Base-by-base conservation (phyloP, 2,329 filamentous ascomycete species). In the Aquanectria penicillioides region DNA sequence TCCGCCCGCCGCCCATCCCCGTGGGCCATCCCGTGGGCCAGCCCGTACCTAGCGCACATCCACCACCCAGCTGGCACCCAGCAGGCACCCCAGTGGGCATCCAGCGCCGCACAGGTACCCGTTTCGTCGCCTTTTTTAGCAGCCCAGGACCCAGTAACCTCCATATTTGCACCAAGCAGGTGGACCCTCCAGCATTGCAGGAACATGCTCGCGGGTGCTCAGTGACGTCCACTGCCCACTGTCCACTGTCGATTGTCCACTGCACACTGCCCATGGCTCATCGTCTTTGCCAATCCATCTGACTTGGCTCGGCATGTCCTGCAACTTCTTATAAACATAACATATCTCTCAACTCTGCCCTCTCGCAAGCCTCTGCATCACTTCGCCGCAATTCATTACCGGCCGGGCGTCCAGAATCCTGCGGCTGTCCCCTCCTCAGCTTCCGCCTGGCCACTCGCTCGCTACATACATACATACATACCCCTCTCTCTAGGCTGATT, bases 371-470 rank as follows among this genome's bases (percentile, higher is more conserved):
- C 20, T 17, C 15, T 22, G 20, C 34, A 6, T 25, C 6, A 26
- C n/a, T 22, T 7, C 40, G 15, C 25, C 17, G 17, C 38, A n/a
- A n/a, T n/a, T n/a, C 33, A 46, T 12, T 18, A 47, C 26, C 41
- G 54, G 54, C 47, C 33, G 40, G 47, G 40, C 29, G 47, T 33
- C 47, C 40, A 46, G 47, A 41, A 57, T 49, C 22, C 34, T 51
- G 46, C 46, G 38, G 44, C 15, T 26, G 17, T 23, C 41, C 17
- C 31, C 23, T 22, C 22, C 54, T 43, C 54, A 46, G 54, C 33
- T 57, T 57, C 47, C 33, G 54, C 47, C 55, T 58, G 55, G 55
- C 48, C 48, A 52, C 41, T 47, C 17, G n/a, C 33, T 34, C 43
- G 13, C 29, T n/a, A 20, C 31, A 38, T 34, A 38, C 36, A 28